These are phyloP conservation scores for Bisporella sp. DNA, from an alignment of 2,329 filamentous ascomycete species.

Conservation along the genomic window DNA sequence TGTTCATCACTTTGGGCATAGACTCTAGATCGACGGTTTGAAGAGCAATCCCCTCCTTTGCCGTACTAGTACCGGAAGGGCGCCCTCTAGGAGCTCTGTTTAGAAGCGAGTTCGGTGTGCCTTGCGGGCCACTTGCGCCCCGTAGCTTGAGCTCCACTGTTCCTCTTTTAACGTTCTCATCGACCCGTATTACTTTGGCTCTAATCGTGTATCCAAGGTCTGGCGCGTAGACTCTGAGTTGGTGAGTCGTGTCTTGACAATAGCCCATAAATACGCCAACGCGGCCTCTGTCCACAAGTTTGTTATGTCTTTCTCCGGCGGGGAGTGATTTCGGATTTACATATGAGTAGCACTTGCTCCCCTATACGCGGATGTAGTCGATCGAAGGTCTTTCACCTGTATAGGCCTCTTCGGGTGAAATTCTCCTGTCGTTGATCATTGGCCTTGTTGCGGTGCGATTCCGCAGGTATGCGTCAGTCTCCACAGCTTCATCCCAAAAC, in stretches of 20 bases:
- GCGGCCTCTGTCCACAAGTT: too few species aligned
- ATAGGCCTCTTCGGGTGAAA: conserved; percentile 1
- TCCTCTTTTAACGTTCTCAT: not conserved
- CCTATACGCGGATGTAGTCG: not conserved
- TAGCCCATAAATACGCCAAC: too few species aligned
- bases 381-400: not conserved
- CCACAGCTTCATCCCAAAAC: not conserved
- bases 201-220: not conserved
- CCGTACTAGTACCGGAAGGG: too few species aligned
- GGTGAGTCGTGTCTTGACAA: too few species aligned
- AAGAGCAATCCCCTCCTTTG: too few species aligned
- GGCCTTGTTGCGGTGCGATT: conserved; percentile 2
- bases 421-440: not conserved
- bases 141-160: not conserved
- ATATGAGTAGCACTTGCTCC: not conserved
- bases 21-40: too few species aligned
- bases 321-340: not conserved
- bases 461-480: not conserved
- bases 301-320: too few species aligned
- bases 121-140: not conserved
- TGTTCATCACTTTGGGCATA: too few species aligned
- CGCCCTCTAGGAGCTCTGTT: not conserved
- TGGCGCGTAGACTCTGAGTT: not conserved
- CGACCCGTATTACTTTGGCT: not conserved
- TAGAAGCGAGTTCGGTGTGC: not conserved